A percentile compares a stretch with the other conserved stretches of the same genome.
phyloP scores from a whole-genome alignment of 2,329 filamentous ascomycete species.

The Alternaria atra region DNA sequence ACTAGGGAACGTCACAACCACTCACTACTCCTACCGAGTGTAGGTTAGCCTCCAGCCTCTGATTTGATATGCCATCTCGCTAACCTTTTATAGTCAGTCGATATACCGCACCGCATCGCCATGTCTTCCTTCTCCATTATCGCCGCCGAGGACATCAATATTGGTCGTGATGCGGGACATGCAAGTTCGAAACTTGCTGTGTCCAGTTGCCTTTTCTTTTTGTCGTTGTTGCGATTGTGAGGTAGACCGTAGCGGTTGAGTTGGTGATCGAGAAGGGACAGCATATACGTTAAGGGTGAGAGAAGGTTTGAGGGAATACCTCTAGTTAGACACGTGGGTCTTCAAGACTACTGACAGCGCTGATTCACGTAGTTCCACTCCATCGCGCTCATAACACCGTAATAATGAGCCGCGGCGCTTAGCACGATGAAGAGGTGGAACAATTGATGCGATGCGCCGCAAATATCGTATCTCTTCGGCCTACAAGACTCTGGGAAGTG shows the following conservation, averaged over 20 bases:
- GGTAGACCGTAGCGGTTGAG: not conserved
- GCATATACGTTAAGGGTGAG: not conserved
- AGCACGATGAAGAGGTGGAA: conserved; percentile 89
- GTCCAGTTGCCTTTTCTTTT: too few relatives aligned
- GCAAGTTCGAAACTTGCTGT: too few relatives aligned
- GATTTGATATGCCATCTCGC: too few relatives aligned
- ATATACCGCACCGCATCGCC: too few relatives aligned
- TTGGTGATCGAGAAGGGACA: not conserved
- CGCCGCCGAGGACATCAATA: too few relatives aligned
- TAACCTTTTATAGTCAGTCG: too few relatives aligned
- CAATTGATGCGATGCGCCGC: conserved; percentile 87
- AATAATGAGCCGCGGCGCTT: conserved; percentile 63
- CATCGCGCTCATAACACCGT: conserved; percentile 11
- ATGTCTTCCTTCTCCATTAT: too few relatives aligned
- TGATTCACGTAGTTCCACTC: conserved; percentile 15
- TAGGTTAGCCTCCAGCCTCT: too few relatives aligned
- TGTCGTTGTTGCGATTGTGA: too few relatives aligned
- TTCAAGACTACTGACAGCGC: conserved; percentile 7
- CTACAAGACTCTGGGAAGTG: conserved; percentile 75
- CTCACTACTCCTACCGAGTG: too few relatives aligned
- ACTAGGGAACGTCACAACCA: too few relatives aligned
- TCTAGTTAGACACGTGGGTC: not conserved
- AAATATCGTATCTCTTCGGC: conserved; percentile 85
- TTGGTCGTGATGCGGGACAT: too few relatives aligned
- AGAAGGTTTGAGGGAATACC: not conserved